A percentile compares a stretch with the other conserved stretches of the same genome.
Conservation (phyloP, 169 alveolate species). For the Blepharisma undulans region DNA sequence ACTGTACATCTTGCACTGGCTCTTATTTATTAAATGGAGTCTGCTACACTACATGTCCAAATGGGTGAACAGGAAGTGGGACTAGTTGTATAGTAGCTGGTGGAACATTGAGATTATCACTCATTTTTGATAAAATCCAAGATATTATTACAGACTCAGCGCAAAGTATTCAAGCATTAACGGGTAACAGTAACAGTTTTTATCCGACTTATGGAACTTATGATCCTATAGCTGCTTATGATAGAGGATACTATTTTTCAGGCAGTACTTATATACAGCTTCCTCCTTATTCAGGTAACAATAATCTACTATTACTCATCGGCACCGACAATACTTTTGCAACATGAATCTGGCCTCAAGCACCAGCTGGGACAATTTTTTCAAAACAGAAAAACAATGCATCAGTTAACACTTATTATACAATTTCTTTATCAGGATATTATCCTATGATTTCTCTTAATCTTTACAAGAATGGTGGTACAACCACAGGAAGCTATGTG, state of each 20-base stretch:
- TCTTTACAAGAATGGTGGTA: neutral
- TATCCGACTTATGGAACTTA: neutral
- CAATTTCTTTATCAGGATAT: neutral
- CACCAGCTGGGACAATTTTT: conserved; percentile 18
- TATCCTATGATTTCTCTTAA: neutral
- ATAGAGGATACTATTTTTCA: conserved; percentile 5
- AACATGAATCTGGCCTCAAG: neutral
- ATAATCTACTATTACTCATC: neutral
- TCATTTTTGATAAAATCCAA: neutral
- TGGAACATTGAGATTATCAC: neutral
- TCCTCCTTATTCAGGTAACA: neutral
- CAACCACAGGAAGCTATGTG: neutral
- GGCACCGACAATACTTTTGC: neutral
- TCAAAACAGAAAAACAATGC: neutral
- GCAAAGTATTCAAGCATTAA: neutral
- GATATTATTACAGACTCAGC: neutral
- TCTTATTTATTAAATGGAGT: neutral
- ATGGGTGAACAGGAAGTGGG: conserved; percentile 22
- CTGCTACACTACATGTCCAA: neutral
- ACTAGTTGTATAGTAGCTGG: neutral
- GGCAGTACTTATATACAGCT: conserved; percentile 8
- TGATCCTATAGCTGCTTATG: neutral
- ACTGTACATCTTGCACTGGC: neutral
- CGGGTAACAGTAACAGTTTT: neutral
- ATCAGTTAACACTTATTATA: neutral